phyloP scores from a whole-genome alignment of 805 yeast genomes.

The Sungouiozyma ichnusensis region DNA sequence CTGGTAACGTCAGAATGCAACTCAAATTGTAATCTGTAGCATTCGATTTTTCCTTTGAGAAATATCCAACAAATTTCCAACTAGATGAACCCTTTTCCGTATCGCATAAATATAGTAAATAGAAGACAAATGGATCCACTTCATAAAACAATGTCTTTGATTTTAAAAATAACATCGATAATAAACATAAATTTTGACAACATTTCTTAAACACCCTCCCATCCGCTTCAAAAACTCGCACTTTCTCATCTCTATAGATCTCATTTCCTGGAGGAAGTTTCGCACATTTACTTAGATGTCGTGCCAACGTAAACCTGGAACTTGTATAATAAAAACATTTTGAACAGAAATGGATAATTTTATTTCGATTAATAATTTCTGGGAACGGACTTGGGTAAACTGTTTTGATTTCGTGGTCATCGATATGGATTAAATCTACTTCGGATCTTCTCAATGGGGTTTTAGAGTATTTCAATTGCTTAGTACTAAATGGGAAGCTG shows the following conservation, averaged over 20 bases:
- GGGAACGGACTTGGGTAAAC: constrained; percentile 96
- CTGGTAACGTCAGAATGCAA: constrained; percentile 84
- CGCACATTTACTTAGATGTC: constrained; percentile 74
- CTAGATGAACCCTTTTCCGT: constrained; percentile 28
- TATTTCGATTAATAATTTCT: constrained; percentile 59
- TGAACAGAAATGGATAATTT: constrained; percentile 67
- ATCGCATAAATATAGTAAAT: constrained; percentile 56
- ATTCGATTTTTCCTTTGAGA: constrained; percentile 73
- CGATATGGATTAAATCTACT: constrained; percentile 57
- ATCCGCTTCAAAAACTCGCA: constrained; percentile 84
- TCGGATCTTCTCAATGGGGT: constrained; percentile 25
- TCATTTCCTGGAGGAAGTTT: constrained; percentile 78
- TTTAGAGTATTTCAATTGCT: constrained; percentile 2
- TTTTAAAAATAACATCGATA: constrained; percentile 81
- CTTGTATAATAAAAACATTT: constrained; percentile 72
- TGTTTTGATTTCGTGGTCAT: constrained; percentile 66
- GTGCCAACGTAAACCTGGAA: constrained; percentile 50
- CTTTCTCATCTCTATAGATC: constrained; percentile 58
- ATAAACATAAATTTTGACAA: constrained; percentile 81
- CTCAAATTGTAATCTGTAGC: constrained; percentile 74
- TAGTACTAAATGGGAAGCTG: constrained; percentile 13
- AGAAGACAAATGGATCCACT: constrained; percentile 90
- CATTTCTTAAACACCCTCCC: constrained; percentile 74
- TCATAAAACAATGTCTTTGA: constrained; percentile 90
- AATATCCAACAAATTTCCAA: constrained; percentile 75